Conservation (phyloP, 805 yeast genomes). For the Metschnikowia lachancei region DNA sequence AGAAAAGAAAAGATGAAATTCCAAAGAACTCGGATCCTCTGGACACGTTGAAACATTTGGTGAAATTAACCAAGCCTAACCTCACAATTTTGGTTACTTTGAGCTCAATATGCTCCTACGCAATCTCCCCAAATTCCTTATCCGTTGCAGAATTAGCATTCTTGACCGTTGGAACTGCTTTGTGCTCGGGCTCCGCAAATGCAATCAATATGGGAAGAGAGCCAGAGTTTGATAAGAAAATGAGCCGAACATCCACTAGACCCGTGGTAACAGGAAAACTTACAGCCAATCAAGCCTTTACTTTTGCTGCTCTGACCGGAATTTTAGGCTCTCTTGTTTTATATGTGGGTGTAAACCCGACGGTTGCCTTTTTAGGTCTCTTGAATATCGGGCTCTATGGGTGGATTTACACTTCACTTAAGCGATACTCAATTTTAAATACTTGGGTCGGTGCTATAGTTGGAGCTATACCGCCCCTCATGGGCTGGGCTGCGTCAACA, state of each 20-base stretch:
- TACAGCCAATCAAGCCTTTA: conserved; percentile 71
- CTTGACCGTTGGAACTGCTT: conserved; percentile 78
- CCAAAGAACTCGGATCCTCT: conserved; percentile 19
- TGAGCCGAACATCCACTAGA: conserved; percentile 84
- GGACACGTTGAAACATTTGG: conserved; percentile 49
- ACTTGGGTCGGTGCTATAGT: conserved; percentile 99
- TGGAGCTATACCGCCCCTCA: conserved; percentile 96
- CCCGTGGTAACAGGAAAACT: conserved; percentile 87
- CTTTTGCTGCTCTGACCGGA: conserved; percentile 77
- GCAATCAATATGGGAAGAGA: conserved; percentile 97
- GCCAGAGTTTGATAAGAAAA: conserved; percentile 79
- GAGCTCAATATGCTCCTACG: conserved; percentile 91
- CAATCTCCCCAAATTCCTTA: conserved; percentile 81
- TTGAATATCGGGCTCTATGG: conserved; percentile 79
- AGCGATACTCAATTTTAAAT: conserved; percentile 77
- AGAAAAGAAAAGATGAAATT: not conserved
- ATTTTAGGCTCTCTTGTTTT: conserved; percentile 64
- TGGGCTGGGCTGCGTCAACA: conserved; percentile 96
- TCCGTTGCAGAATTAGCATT: conserved; percentile 66
- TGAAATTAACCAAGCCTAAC: conserved; percentile 87
- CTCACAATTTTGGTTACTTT: conserved; percentile 83
- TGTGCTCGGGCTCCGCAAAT: conserved; percentile 91
- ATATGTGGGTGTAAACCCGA: conserved; percentile 78
- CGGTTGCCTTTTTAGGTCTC: conserved; percentile 79
- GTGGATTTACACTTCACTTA: conserved; percentile 88